Base-by-base conservation (phyloP, 2,329 filamentous ascomycete species). In the Parafenestella ontariensis region DNA sequence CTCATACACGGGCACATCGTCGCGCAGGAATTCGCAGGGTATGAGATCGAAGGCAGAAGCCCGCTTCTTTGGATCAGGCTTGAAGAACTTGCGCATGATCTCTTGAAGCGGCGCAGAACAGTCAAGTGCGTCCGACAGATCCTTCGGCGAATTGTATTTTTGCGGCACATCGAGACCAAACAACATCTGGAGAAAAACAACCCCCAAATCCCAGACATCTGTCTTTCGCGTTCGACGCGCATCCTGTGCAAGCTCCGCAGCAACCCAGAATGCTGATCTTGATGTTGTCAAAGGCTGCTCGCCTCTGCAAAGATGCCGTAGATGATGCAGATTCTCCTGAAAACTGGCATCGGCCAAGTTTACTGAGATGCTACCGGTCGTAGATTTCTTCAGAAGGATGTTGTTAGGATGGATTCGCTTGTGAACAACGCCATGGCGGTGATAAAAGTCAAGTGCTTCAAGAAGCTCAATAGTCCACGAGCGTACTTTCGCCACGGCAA, bases 141-240 rank as follows among this genome's bases (percentile, higher is more conserved):
- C 85, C 52, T 84, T 85, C 1, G 94, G 93, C 0, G 92, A 96
- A 15, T 88, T 87, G 73, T 95, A 94, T 54, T 88, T 89, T 54
- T 89, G 83, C 17, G 89, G 81, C 6, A 92, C 85, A 61, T 92
- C 87, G 29, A 92, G 81, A 2, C 95, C 95, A 72, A 97, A 94
- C 3, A 95, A 85, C 92, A 98, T 97, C 73, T 99, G 94, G 34
- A 96, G 76, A 65, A 97, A 90, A 5, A 97, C 85, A 26, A 97
- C 86, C 4, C 95, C 95, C 66, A 99, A 87, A 62, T 97, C 91
- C 95, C 95, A 99, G 8, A 98, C 86, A 72, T 98, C 95, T 0
- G 92, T 91, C 73, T 96, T 96, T 66, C 77, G 89, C 82, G 73
- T 89, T 47, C 74, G 73, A 33, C 74, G 70, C 21, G 83, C 24